Conservation (phyloP, 371 early-diverging fungal species). For the Syncephalastrum contaminatum region DNA sequence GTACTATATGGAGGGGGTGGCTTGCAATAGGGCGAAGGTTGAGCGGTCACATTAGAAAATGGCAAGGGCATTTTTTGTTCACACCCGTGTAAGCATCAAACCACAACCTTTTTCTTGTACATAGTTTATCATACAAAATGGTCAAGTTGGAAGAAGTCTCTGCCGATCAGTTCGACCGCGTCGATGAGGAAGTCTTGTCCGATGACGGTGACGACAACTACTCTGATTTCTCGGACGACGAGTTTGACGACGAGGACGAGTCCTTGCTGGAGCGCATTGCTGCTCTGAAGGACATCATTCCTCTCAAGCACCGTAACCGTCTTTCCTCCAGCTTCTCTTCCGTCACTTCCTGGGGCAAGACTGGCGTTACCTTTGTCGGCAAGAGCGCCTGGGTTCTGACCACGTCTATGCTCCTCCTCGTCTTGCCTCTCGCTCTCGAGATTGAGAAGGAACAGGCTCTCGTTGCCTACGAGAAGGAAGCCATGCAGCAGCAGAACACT, state of each 20-base stretch:
- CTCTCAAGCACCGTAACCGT: slow-evolving; percentile 62
- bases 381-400: slow-evolving; percentile 82
- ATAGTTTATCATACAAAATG: slow-evolving; percentile 26
- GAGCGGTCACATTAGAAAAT: too few relatives aligned
- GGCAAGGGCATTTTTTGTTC: too few relatives aligned
- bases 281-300: slow-evolving; percentile 78
- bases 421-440: slow-evolving; percentile 74
- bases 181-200: slow-evolving; percentile 33
- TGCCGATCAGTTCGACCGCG: slow-evolving; percentile 45
- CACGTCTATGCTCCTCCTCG: slow-evolving; percentile 72
- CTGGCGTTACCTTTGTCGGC: slow-evolving; percentile 62
- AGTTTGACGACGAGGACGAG: slow-evolving; percentile 56
- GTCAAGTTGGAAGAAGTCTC: slow-evolving; percentile 57
- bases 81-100: too few relatives aligned
- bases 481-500: slow-evolving; percentile 64
- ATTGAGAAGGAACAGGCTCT: slow-evolving; percentile 76
- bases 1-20: too few relatives aligned
- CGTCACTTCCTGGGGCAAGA: slow-evolving; percentile 55
- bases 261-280: slow-evolving; percentile 67
- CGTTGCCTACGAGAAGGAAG: slow-evolving; percentile 74
- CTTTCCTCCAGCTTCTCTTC: slow-evolving; percentile 52
- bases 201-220: slow-evolving; percentile 56
- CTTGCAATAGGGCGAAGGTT: too few relatives aligned
- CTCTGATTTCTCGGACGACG: slow-evolving; percentile 58
- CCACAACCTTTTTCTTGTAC: too few relatives aligned